Conservation (phyloP, 352 stramenopile species). For the Phytophthora fragariae region DNA sequence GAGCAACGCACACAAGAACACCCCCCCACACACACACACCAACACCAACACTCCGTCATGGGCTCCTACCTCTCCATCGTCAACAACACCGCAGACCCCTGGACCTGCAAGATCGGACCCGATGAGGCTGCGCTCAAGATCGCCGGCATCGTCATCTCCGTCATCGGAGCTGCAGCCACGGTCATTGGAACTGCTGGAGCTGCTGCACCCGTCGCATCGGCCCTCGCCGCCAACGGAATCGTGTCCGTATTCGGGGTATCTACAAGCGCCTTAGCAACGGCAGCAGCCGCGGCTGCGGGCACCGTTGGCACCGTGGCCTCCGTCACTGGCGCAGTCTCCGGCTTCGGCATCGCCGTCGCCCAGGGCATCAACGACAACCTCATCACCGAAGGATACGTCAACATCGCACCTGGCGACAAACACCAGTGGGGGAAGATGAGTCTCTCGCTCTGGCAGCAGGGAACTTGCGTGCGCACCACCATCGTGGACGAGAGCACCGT, state of each 20-base stretch:
- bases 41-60: conserved; percentile 30
- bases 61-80: conserved; percentile 56
- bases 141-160: conserved; percentile 27
- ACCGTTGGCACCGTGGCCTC: conserved; percentile 27
- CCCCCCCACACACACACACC: not conserved
- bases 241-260: conserved; percentile 47
- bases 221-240: conserved; percentile 36
- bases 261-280: conserved; percentile 32
- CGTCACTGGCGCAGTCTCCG: conserved; percentile 41
- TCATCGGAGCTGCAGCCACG: conserved; percentile 32
- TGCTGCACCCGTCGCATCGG: conserved; percentile 37
- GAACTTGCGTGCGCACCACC: conserved; percentile 50
- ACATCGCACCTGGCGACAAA: conserved; percentile 37
- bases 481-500: conserved; percentile 49
- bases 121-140: conserved; percentile 32
- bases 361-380: conserved; percentile 48
- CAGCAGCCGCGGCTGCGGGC: conserved; percentile 22
- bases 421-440: conserved; percentile 53
- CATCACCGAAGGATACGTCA: conserved; percentile 40
- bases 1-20: not conserved
- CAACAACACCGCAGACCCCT: conserved; percentile 53
- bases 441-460: conserved; percentile 60
- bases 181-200: conserved; percentile 41
- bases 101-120: conserved; percentile 50
- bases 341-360: conserved; percentile 45